Conservation (phyloP, 805 yeast genomes). For the Yarrowia sp. region DNA sequence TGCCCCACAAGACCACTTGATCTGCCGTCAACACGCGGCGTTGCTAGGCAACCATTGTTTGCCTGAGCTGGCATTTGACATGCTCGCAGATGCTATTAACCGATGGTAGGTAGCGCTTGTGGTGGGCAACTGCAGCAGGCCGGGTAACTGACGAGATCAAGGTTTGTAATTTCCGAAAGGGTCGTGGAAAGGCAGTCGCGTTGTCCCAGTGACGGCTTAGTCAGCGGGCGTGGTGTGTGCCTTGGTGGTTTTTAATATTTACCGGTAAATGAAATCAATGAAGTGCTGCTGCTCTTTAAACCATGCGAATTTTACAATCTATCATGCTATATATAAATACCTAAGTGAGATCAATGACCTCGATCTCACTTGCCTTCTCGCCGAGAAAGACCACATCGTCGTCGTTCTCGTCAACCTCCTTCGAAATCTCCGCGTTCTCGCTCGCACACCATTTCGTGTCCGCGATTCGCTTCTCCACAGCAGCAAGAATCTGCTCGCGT, state of each 20-base stretch:
- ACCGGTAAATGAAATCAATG: no score
- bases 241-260: no score
- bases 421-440: conserved; percentile 15
- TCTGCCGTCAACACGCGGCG: not conserved
- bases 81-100: no score
- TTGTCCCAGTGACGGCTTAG: not conserved
- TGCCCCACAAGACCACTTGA: no score
- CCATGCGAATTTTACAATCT: no score
- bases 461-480: conserved; percentile 55
- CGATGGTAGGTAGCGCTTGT: no score
- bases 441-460: conserved; percentile 35
- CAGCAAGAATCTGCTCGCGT: conserved; percentile 52
- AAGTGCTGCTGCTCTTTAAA: no score
- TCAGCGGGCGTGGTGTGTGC: not conserved
- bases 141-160: conserved; percentile 18
- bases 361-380: not conserved
- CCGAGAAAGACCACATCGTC: conserved; percentile 9
- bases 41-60: conserved; percentile 22
- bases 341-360: conserved; percentile 8
- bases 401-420: conserved; percentile 22
- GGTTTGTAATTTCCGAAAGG: conserved; percentile 5
- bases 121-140: conserved; percentile 4
- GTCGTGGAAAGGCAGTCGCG: not conserved
- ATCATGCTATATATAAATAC: no score
- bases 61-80: not conserved